Evolutionary conservation across 768 basidiomycete species (phyloP), one percentile per base, ranked within the genome.

Genomic region (Hericium rajendrae): DNA sequence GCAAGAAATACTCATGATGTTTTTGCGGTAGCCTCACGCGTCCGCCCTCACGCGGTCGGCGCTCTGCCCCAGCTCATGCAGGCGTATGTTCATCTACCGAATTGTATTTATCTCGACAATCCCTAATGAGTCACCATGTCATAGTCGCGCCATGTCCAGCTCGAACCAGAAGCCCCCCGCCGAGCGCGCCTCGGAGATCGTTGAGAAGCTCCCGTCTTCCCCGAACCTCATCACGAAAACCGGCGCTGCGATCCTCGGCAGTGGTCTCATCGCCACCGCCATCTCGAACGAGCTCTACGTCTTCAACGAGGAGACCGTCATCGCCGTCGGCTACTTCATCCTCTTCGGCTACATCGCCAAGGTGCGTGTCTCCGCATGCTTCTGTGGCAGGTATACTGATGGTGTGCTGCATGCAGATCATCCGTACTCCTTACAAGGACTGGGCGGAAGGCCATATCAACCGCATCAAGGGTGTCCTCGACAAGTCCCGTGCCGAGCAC

Each of bases 221-320:
- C 92, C 82, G 24, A 86, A 84, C 69, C 79, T 97, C 72, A 79
- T 94, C 78, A 92, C 93, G 70, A 99, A 99, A 78, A 94, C 94
- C 48, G 93, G 94, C 60, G 83, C 89, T 54, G 88, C 93, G 66
- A 78, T 97, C 67, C 84, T 97, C 55, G 92, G 92, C 67, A 90
- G 91, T 15, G 93, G 91, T 66, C 76, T 91, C 59, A 75, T 86
- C 56, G 95, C 94, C 15, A 82, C 92, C 6, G 94, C 94, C 68
- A 94, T 98, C 73, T 95, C 93, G 13, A 89, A 93, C 69, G 94
- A 99, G 74, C 84, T 98, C 53, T 97, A 97, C 68, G 95, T 99
- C 59, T 83, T 95, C 67, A 97, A 97, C 71, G 94, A 97, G 72
- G 97, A 98, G 78, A 85, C 90, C 22, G 86, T 97, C 62, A 79